A percentile compares a stretch with the other conserved stretches of the same genome.
phyloP scores from a whole-genome alignment of 2,329 filamentous ascomycete species.

The Capronia coronata region DNA sequence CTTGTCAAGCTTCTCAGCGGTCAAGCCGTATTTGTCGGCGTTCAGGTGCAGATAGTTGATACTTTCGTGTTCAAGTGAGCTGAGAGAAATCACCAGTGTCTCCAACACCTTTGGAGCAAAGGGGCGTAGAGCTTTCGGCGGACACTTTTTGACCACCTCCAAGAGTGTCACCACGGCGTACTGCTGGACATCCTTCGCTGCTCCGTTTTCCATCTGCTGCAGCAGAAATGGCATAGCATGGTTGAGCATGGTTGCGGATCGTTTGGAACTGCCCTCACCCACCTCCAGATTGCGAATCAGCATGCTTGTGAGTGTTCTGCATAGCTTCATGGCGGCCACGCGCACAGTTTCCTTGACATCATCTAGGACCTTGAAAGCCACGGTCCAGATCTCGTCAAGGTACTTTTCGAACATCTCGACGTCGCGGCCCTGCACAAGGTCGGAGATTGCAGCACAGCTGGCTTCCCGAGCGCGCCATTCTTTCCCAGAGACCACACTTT shows the following conservation, averaged over 20 bases:
- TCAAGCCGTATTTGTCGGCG: slow-evolving; percentile 74
- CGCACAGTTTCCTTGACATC: slow-evolving; percentile 93
- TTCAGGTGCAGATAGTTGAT: slow-evolving; percentile 92
- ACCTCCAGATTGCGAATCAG: slow-evolving; percentile 80
- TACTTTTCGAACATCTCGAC: slow-evolving; percentile 74
- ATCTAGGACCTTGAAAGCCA: slow-evolving; percentile 84
- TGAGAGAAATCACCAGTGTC: slow-evolving; percentile 72
- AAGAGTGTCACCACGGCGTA: slow-evolving; percentile 80
- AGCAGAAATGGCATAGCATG: slow-evolving; percentile 86
- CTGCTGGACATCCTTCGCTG: slow-evolving; percentile 75
- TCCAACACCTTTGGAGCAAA: slow-evolving; percentile 79
- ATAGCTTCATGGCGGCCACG: slow-evolving; percentile 70
- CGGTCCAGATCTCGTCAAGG: slow-evolving; percentile 75
- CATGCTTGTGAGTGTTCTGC: slow-evolving; percentile 74
- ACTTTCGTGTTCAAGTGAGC: slow-evolving; percentile 78
- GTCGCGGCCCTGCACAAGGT: slow-evolving; percentile 75
- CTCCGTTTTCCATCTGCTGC: slow-evolving; percentile 72
- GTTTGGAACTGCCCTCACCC: slow-evolving; percentile 57
- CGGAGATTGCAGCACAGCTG: slow-evolving; percentile 80
- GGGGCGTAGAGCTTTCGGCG: slow-evolving; percentile 65
- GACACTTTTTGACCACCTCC: slow-evolving; percentile 80
- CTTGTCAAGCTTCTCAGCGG: slow-evolving; percentile 83
- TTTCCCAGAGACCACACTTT: slow-evolving; percentile 69
- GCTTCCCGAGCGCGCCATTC: slow-evolving; percentile 94
- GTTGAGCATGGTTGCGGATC: slow-evolving; percentile 71